Evolutionary conservation across 371 early-diverging fungal species (phyloP), one percentile per base, ranked within the genome.

Genomic region (Furculomyces boomerangus): DNA sequence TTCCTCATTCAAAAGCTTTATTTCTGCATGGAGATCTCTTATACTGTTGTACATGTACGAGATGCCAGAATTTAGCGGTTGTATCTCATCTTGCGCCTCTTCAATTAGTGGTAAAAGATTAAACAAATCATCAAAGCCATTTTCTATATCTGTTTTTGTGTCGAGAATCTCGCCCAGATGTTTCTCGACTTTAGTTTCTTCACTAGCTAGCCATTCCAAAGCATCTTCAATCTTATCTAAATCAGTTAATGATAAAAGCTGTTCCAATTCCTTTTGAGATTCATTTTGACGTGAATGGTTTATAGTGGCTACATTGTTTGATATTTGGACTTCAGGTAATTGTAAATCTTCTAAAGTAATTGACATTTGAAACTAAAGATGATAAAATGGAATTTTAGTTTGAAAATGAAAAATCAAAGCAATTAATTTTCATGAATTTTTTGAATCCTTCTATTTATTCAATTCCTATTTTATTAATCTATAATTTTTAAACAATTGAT

Each of bases 241-340:
- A n/a, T 51, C 52, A n/a, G 32, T 51, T 31, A 51, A 30, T 16
- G 27, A 18, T 49, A 49, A 16, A 49, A 49, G 20, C 16, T 49
- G 49, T 13, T 13, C 39, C 39, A 39, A 39, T 13, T 39, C 39
- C 13, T 39, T n/a, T 39, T 39, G 39, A n/a, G 13, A 39, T n/a
- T 39, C 39, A n/a, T n/a, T n/a, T n/a, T n/a, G n/a, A n/a, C n/a
- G n/a, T n/a, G n/a, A n/a, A n/a, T n/a, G n/a, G n/a, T n/a, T n/a
- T n/a, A n/a, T n/a, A n/a, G n/a, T n/a, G n/a, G n/a, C n/a, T n/a
- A n/a, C n/a, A n/a, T n/a, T n/a, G n/a, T n/a, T n/a, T n/a, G n/a
- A n/a, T n/a, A n/a, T n/a, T n/a, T n/a, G n/a, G n/a, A n/a, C n/a
- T n/a, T n/a, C n/a, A n/a, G n/a, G n/a, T n/a, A n/a, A n/a, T n/a